phyloP scores from a whole-genome alignment of 306 rosid genomes.

The Gastrolobium bilobum region DNA sequence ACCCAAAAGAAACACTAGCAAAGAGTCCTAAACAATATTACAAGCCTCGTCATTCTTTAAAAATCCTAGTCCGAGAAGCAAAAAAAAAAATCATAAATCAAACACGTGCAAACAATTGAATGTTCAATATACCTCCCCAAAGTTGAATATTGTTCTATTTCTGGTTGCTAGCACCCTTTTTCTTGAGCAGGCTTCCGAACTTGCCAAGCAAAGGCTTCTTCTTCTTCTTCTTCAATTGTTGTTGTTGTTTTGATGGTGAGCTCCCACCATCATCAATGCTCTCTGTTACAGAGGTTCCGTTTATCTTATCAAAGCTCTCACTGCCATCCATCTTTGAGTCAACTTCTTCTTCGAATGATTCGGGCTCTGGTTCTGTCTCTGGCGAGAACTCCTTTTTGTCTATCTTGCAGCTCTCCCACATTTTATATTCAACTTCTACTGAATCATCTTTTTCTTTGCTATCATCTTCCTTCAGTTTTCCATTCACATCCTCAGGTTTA shows the following conservation, averaged over 20 bases:
- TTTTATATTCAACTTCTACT: constrained; percentile 71
- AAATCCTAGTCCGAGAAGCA: constrained; percentile 60
- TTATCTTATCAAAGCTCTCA: constrained; percentile 75
- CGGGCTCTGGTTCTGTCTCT: constrained; percentile 83
- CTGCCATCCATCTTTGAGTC: constrained; percentile 69
- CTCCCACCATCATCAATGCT: constrained; percentile 57
- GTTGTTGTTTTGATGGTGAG: constrained; percentile 78
- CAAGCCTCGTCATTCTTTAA: constrained; percentile 65
- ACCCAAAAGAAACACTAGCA: constrained; percentile 37
- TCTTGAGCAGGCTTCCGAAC: constrained; percentile 95
- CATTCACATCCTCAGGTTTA: constrained; percentile 53
- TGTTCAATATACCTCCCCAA: constrained; percentile 59
- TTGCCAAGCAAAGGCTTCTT: constrained; percentile 90
- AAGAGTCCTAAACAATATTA: constrained; percentile 57
- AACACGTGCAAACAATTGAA: constrained; percentile 63
- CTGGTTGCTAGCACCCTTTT: constrained; percentile 74
- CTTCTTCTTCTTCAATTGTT: constrained; percentile 83
- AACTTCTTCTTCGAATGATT: constrained; percentile 75
- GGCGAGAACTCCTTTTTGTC: constrained; percentile 96
- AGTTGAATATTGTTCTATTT: constrained; percentile 62
- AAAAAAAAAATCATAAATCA: constrained; percentile 67
- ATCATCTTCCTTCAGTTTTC: constrained; percentile 63
- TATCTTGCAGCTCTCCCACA: constrained; percentile 97
- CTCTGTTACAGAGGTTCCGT: constrained; percentile 66
- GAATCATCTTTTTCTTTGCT: constrained; percentile 69